Evolutionary conservation across 306 rosid species (phyloP).

Genomic region (Trifolium repens): DNA sequence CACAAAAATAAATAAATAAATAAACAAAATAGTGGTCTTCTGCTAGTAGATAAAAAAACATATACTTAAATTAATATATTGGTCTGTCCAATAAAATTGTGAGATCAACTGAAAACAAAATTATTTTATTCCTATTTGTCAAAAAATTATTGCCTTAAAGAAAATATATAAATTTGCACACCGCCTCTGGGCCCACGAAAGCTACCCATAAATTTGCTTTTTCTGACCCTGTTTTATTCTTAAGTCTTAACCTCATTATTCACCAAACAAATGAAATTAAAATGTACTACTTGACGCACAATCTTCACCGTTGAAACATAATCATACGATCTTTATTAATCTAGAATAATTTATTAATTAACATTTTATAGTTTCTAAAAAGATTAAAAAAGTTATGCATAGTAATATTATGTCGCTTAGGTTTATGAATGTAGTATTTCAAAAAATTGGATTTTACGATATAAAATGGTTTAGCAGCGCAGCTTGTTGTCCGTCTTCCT

Average conservation of each 20-base stretch:
- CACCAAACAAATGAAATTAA: background rate
- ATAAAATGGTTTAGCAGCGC: too few relatives aligned
- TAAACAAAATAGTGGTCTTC: background rate
- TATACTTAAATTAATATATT: background rate
- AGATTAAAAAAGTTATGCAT: too few relatives aligned
- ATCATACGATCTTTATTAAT: too few relatives aligned
- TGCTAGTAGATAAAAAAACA: background rate
- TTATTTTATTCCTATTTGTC: background rate
- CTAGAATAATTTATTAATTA: too few relatives aligned
- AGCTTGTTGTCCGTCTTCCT: too few relatives aligned
- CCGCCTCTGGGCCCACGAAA: background rate
- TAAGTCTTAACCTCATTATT: background rate
- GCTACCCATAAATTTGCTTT: background rate
- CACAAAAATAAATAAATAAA: background rate
- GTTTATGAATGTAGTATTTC: too few relatives aligned
- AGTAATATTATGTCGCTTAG: too few relatives aligned
- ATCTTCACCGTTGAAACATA: too few relatives aligned
- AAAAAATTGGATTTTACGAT: too few relatives aligned
- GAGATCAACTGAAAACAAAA: background rate
- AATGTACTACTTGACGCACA: too few relatives aligned
- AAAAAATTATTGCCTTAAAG: too few relatives aligned
- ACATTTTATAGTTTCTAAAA: too few relatives aligned
- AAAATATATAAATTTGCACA: background rate
- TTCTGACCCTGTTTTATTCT: background rate
- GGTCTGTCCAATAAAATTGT: conserved; percentile 10